A percentile compares a stretch with the other conserved stretches of the same genome.
These are phyloP conservation scores for Kregervanrija fluxuum DNA, from an alignment of 805 yeast genomes.

Conservation along the genomic window DNA sequence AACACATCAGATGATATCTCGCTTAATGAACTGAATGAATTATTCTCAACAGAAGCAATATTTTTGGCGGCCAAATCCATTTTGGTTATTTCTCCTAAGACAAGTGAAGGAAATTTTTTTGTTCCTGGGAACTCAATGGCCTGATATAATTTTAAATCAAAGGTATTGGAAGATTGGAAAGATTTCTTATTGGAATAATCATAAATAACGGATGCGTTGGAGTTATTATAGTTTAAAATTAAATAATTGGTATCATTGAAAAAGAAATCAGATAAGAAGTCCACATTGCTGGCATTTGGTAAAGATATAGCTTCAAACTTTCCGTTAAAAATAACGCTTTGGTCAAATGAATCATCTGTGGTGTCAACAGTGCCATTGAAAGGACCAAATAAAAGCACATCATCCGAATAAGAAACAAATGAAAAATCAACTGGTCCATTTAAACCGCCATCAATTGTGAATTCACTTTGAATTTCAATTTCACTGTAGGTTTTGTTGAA, in stretches of 20 bases:
- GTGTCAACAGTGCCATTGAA: constrained; percentile 24
- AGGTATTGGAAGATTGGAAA: constrained; percentile 22
- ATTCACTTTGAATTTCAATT: constrained; percentile 3
- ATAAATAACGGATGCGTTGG: constrained; percentile 30
- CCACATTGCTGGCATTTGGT: constrained; percentile 17
- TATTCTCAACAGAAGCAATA: constrained; percentile 9
- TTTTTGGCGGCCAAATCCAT: constrained; percentile 15
- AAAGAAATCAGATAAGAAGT: constrained; percentile 18
- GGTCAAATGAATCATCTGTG: constrained; percentile 11
- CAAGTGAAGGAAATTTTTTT: constrained; percentile 4
- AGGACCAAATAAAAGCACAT: constrained; percentile 39
- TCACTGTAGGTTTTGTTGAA: constrained; percentile 13
- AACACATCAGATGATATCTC: not conserved
- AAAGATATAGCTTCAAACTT: constrained; percentile 33
- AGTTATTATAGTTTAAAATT: constrained; percentile 28
- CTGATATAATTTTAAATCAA: constrained; percentile 28
- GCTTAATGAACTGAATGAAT: not conserved
- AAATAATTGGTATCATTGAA: constrained; percentile 35
- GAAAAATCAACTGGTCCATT: constrained; percentile 29
- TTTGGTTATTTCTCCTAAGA: constrained; percentile 16
- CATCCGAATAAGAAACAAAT: constrained; percentile 17
- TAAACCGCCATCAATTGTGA: constrained; percentile 30
- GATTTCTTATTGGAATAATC: constrained; percentile 31
- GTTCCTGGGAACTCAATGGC: constrained; percentile 11
- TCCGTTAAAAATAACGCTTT: constrained; percentile 30